Evolutionary conservation across 1,139 yeast species (phyloP).

Genomic region (Yamadazyma dendronema): DNA sequence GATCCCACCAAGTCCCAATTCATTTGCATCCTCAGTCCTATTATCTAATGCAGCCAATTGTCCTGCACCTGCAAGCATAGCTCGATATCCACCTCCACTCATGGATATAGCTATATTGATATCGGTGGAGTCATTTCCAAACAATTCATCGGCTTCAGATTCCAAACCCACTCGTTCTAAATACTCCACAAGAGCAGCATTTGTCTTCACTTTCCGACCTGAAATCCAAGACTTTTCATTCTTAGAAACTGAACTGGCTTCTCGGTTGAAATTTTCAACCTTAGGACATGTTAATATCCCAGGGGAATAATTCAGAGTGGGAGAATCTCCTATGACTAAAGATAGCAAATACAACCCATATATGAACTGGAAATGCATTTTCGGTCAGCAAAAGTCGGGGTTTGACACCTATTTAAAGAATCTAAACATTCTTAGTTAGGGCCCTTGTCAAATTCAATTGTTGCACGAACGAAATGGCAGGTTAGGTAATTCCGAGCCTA

Average conservation of each 20-base stretch:
- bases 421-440: too few relatives aligned
- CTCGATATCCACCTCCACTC: slow-evolving; percentile 92
- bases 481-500: too few relatives aligned
- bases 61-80: slow-evolving; percentile 91
- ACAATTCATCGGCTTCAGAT: slow-evolving; percentile 46
- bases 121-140: slow-evolving; percentile 33
- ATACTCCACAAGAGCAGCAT: slow-evolving; percentile 53
- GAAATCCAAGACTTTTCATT: slow-evolving; percentile 41
- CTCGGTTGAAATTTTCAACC: slow-evolving; percentile 29
- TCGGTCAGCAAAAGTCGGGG: neutral
- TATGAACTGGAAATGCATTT: neutral
- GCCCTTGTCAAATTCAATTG: too few relatives aligned
- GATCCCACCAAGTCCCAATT: slow-evolving; percentile 35
- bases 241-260: slow-evolving; percentile 33
- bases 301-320: slow-evolving; percentile 66
- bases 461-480: too few relatives aligned
- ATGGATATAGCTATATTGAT: slow-evolving; percentile 70
- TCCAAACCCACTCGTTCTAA: slow-evolving; percentile 56
- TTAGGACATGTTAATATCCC: slow-evolving; percentile 56
- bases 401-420: neutral
- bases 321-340: slow-evolving; percentile 44
- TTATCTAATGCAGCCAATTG: slow-evolving; percentile 76
- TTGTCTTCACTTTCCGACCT: slow-evolving; percentile 52
- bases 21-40: slow-evolving; percentile 53
- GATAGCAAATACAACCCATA: neutral